These are phyloP conservation scores for Podosphaera xanthii DNA, from an alignment of 2,329 filamentous ascomycete genomes.

Conservation along the genomic window DNA sequence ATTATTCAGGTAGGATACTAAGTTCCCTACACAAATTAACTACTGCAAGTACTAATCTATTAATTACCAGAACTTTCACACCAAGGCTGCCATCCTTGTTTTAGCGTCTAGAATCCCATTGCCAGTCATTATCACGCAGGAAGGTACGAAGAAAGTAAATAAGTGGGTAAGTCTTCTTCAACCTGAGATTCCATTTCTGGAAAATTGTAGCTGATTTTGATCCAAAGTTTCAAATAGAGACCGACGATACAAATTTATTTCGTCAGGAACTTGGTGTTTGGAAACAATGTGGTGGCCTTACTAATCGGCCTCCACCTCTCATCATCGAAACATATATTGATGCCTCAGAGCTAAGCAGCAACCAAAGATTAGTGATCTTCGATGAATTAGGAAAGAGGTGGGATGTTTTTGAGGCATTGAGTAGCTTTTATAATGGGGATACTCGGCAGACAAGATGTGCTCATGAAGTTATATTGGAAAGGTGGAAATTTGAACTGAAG, in stretches of 20 bases:
- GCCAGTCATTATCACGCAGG: constrained; percentile 26
- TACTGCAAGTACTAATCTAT: neutral
- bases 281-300: constrained; percentile 56
- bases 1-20: constrained; percentile 53
- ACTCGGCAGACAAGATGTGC: constrained; percentile 20
- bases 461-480: constrained; percentile 65
- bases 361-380: constrained; percentile 66
- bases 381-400: constrained; percentile 81
- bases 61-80: constrained; percentile 66
- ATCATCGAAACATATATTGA: constrained; percentile 83
- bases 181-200: neutral
- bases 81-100: constrained; percentile 67
- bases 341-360: constrained; percentile 52
- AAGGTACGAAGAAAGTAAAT: constrained; percentile 43
- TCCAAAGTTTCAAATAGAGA: constrained; percentile 72
- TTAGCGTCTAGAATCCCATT: constrained; percentile 60
- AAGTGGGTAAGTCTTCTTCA: constrained; percentile 47
- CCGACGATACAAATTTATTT: constrained; percentile 80
- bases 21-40: neutral
- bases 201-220: neutral
- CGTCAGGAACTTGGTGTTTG: constrained; percentile 59
- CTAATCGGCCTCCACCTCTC: constrained; percentile 58
- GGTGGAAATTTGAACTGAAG: constrained; percentile 73
- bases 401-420: constrained; percentile 72
- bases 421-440: constrained; percentile 27